Evolutionary conservation across 108 stramenopile genomes (phyloP).

Genomic region (Schizochytrium sp.): DNA sequence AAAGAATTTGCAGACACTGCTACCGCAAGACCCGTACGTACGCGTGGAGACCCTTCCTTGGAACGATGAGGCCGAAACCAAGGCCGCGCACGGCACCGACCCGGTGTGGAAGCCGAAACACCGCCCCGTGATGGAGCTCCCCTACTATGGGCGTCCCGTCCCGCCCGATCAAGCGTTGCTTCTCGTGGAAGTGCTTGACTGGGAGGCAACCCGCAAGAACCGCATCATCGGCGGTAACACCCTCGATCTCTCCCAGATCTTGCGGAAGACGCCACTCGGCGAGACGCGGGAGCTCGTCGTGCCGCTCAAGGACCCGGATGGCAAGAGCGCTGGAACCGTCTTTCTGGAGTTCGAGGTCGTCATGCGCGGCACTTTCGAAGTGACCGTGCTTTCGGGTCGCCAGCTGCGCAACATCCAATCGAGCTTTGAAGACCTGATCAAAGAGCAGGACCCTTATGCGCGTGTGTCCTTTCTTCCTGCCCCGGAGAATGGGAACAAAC

Average conservation of each 20-base stretch:
- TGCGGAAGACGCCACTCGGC: not conserved
- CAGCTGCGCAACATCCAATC: not conserved
- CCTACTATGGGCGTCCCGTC: not conserved
- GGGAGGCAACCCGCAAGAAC: not conserved
- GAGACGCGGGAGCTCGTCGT: not conserved
- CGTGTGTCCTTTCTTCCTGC: not conserved
- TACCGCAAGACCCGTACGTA: not conserved
- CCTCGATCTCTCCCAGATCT: not conserved
- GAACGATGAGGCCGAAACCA: not conserved
- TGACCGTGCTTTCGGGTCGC: not conserved
- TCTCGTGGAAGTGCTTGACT: not conserved
- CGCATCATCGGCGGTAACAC: not conserved
- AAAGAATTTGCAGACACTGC: not conserved
- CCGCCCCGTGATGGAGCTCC: not conserved
- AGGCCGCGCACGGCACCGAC: not conserved
- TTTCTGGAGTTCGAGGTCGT: not conserved
- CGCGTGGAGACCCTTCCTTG: not conserved
- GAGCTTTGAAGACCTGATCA: not conserved
- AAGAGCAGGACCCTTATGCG: not conserved
- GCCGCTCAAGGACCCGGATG: not conserved
- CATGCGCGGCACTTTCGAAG: not conserved
- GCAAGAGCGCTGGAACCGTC: not conserved
- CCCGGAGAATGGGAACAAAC: not conserved
- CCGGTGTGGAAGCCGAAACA: constrained; percentile 2
- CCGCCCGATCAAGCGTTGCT: not conserved